Evolutionary conservation across 345 rosid genomes (phyloP).

Genomic region (Melastoma malabathricum): DNA sequence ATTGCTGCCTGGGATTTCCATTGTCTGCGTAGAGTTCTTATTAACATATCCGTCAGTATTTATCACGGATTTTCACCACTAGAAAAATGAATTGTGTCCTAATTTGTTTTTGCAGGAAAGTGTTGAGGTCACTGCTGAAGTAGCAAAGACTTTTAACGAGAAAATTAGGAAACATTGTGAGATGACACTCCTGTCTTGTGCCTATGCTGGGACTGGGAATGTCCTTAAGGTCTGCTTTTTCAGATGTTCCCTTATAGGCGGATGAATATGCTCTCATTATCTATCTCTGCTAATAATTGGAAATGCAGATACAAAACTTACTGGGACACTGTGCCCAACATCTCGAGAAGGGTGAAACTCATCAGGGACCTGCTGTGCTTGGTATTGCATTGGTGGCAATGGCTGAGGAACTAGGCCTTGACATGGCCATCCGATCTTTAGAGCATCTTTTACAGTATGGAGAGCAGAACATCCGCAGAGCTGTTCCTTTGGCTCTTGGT

Average conservation of each 20-base stretch:
- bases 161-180: conserved; percentile 88
- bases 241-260: neutral
- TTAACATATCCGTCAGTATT: conserved; percentile 8
- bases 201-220: conserved; percentile 95
- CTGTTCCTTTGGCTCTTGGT: conserved; percentile 96
- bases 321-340: conserved; percentile 81
- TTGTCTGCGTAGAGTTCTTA: neutral
- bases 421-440: conserved; percentile 87
- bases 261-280: too few species aligned
- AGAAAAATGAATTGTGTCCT: too few species aligned
- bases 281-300: conserved; percentile 9
- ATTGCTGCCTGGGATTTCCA: too few species aligned
- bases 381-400: conserved; percentile 98
- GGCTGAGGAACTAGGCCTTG: conserved; percentile 97
- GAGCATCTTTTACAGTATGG: conserved; percentile 95
- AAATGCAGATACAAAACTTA: conserved; percentile 72
- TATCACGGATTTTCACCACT: neutral
- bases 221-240: conserved; percentile 67
- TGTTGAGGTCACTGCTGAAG: conserved; percentile 93
- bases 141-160: conserved; percentile 84
- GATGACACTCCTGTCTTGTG: conserved; percentile 88
- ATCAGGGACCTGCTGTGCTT: conserved; percentile 93
- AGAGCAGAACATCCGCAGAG: conserved; percentile 74
- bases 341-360: conserved; percentile 73
- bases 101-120: conserved; percentile 38